A percentile compares a stretch with the other conserved stretches of the same genome.
These are phyloP conservation scores for Pseudogymnoascus sp. DNA, from an alignment of 2,329 filamentous ascomycete genomes.

Conservation along the genomic window DNA sequence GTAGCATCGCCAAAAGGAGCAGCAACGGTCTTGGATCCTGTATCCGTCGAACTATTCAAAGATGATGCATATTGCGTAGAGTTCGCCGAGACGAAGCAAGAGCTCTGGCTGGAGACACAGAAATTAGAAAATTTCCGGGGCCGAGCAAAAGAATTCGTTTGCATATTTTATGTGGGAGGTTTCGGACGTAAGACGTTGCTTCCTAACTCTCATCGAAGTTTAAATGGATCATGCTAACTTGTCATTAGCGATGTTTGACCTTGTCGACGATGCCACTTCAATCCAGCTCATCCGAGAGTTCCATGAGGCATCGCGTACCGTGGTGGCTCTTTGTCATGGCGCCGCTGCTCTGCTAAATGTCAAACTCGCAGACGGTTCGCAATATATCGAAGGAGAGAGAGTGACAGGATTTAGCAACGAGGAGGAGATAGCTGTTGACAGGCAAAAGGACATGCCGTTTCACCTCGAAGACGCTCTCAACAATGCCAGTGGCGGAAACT, in stretches of 20 bases:
- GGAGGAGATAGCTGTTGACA: constrained; percentile 41
- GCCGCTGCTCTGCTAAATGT: constrained; percentile 55
- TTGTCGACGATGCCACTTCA: constrained; percentile 48
- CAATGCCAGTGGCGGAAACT: constrained; percentile 44
- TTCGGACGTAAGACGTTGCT: constrained; percentile 42
- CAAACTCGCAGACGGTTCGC: constrained; percentile 41
- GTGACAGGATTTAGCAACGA: constrained; percentile 53
- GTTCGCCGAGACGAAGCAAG: constrained; percentile 40
- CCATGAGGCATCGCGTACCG: constrained; percentile 50
- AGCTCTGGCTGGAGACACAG: constrained; percentile 46
- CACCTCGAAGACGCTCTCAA: constrained; percentile 48
- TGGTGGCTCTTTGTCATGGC: constrained; percentile 63
- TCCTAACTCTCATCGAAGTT: background rate
- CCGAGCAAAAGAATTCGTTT: constrained; percentile 43
- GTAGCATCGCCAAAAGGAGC: constrained; percentile 40
- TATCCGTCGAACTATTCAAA: constrained; percentile 36
- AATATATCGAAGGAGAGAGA: constrained; percentile 46
- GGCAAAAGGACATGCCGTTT: constrained; percentile 46
- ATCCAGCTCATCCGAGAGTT: constrained; percentile 57
- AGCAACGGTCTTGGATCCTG: constrained; percentile 38
- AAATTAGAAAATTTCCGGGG: constrained; percentile 40
- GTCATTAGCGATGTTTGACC: constrained; percentile 54
- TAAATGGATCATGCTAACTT: background rate
- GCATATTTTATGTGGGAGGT: constrained; percentile 51
- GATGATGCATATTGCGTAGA: constrained; percentile 31